A percentile compares a stretch with the other conserved stretches of the same genome.
Evolutionary conservation across 2,329 filamentous ascomycete species (phyloP).

Genomic region (Colletotrichum sp.): DNA sequence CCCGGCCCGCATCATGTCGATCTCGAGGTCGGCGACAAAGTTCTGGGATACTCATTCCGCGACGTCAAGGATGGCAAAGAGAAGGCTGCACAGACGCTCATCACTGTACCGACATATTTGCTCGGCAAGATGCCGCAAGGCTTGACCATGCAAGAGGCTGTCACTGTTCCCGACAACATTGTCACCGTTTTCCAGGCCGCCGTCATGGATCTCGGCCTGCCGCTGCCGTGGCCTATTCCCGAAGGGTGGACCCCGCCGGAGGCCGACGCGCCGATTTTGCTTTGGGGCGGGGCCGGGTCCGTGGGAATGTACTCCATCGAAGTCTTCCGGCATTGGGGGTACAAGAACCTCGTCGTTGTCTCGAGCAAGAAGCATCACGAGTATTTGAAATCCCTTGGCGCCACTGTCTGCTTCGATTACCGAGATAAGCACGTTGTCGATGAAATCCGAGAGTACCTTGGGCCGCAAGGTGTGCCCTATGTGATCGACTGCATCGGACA

Average conservation of each 20-base stretch:
- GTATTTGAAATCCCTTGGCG: constrained; percentile 48
- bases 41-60: constrained; percentile 60
- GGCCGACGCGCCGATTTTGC: constrained; percentile 44
- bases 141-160: constrained; percentile 49
- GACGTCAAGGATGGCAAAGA: constrained; percentile 46
- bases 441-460: constrained; percentile 33
- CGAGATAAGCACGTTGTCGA: constrained; percentile 38
- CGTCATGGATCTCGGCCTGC: constrained; percentile 52
- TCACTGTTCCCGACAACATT: constrained; percentile 61
- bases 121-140: constrained; percentile 49
- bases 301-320: constrained; percentile 57
- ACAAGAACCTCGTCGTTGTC: constrained; percentile 52
- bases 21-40: constrained; percentile 57
- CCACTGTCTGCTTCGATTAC: constrained; percentile 53
- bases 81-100: constrained; percentile 61
- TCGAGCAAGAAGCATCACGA: constrained; percentile 51
- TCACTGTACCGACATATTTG: constrained; percentile 55
- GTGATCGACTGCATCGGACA: constrained; percentile 64
- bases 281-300: constrained; percentile 59
- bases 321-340: constrained; percentile 58
- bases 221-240: constrained; percentile 62
- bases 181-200: constrained; percentile 65
- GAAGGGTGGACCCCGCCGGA: constrained; percentile 38
- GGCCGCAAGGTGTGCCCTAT: constrained; percentile 38
- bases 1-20: constrained; percentile 29